Conservation (phyloP, 2,329 filamentous ascomycete genomes). For the Arthrinium phaeospermum region DNA sequence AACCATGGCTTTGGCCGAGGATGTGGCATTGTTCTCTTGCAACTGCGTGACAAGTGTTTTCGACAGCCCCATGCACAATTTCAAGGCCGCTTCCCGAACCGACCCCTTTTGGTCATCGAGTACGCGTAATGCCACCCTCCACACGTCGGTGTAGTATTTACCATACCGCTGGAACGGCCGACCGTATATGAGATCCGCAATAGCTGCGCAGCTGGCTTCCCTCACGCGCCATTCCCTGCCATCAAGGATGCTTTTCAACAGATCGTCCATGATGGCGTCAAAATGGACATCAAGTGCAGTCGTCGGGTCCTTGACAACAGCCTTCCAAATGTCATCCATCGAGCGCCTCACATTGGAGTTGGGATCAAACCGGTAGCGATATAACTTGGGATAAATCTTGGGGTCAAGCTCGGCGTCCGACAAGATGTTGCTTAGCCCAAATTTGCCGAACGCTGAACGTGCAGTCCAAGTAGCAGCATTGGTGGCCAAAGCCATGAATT, state of each 20-base stretch:
- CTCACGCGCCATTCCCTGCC: slow-evolving; percentile 93
- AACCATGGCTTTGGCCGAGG: slow-evolving; percentile 79
- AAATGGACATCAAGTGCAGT: slow-evolving; percentile 81
- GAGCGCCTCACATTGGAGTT: slow-evolving; percentile 91
- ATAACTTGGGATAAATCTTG: slow-evolving; percentile 94
- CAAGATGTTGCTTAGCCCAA: slow-evolving; percentile 89
- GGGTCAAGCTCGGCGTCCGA: slow-evolving; percentile 88
- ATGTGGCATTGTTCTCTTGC: slow-evolving; percentile 75
- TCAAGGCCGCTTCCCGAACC: slow-evolving; percentile 80
- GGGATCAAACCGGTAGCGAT: slow-evolving; percentile 92
- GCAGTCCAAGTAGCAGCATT: slow-evolving; percentile 98
- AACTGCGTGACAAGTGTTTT: slow-evolving; percentile 85
- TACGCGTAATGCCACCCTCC: slow-evolving; percentile 85
- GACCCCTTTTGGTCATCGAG: slow-evolving; percentile 95
- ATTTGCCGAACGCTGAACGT: slow-evolving; percentile 92
- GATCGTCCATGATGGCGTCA: slow-evolving; percentile 84
- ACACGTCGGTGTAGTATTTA: slow-evolving; percentile 82
- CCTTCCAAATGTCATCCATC: slow-evolving; percentile 98
- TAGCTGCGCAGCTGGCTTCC: slow-evolving; percentile 89
- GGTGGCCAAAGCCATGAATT: slow-evolving; percentile 96
- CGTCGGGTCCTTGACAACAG: slow-evolving; percentile 87
- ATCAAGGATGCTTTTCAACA: slow-evolving; percentile 79
- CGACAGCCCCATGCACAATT: slow-evolving; percentile 82
- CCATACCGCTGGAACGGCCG: slow-evolving; percentile 79
- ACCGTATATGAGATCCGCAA: slow-evolving; percentile 86